A percentile compares a stretch with the other conserved stretches of the same genome.
phyloP scores from a whole-genome alignment of 75 land plant species.

The Cryptomeria japonica region DNA sequence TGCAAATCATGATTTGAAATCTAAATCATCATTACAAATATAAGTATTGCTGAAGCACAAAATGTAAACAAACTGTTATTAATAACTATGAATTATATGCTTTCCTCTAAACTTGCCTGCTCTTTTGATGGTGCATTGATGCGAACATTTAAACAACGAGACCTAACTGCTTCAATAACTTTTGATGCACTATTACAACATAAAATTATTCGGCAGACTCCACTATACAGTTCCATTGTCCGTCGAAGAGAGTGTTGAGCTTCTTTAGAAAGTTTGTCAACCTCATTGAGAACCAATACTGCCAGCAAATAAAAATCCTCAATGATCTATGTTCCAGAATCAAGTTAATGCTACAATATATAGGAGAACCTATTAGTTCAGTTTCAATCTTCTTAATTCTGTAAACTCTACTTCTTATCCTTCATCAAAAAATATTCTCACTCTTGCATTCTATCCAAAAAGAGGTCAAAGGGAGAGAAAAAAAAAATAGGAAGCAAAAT shows the following conservation, averaged over 20 bases:
- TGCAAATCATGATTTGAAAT: not conserved
- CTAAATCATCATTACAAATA: not conserved
- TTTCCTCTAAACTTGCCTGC: slow-evolving; percentile 41
- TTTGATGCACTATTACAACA: slow-evolving; percentile 97
- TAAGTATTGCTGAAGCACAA: not conserved
- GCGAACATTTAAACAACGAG: slow-evolving; percentile 89
- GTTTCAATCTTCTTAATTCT: not conserved
- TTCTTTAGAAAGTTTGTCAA: slow-evolving; percentile 95
- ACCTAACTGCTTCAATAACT: slow-evolving; percentile 95
- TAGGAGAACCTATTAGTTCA: not conserved
- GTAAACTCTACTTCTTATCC: not conserved
- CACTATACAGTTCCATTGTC: slow-evolving; percentile 97
- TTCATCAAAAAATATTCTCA: not conserved
- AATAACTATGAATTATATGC: not conserved
- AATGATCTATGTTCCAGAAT: not conserved
- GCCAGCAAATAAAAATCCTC: slow-evolving; percentile 13
- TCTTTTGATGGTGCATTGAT: slow-evolving; percentile 86
- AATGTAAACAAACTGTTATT: not conserved
- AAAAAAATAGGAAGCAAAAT: not conserved
- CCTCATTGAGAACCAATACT: slow-evolving; percentile 96
- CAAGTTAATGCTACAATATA: not conserved
- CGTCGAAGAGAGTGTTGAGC: slow-evolving; percentile 97
- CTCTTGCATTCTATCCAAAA: not conserved
- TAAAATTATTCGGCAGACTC: slow-evolving; percentile 86
- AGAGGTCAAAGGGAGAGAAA: not conserved